Base-by-base conservation (phyloP, 2,329 filamentous ascomycete genomes). In the Trichoderma koningii region DNA sequence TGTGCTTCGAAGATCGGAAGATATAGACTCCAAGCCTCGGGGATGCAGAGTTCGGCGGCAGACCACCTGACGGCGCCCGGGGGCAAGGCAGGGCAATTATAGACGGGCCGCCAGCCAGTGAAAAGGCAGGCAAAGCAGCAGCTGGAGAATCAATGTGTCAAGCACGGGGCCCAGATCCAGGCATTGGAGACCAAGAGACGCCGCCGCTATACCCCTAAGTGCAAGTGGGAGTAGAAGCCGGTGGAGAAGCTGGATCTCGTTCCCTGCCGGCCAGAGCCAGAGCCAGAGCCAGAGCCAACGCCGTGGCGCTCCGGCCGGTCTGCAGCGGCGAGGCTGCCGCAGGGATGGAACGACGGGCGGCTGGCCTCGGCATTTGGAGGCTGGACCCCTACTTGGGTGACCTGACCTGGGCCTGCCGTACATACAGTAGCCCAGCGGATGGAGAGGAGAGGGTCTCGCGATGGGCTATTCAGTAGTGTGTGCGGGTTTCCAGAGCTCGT, bases 131-230 rank as follows among this genome's bases (percentile, higher is more conserved):
- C 30, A 30, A 30, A 30, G 30, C 30, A 30, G 30, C 30, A 30
- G 30, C 30, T 30, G 30, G 30, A 30, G 30, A 30, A 64, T 41
- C 61, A 42, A 51, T 64, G 61, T 64, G 61, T 64, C 61, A 56
- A 55, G 17, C 41, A 55, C 30, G n/a, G 44, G 61, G 48, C 44
- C 61, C 41, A 47, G 44, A 55, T 45, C 48, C 42, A 52, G 55
- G 55, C 51, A 38, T 60, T 57, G 30, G 63, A 53, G 55, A 50
- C 53, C 19, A 38, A 56, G 44, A 57, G 55, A 52, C 64, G 64
- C 64, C 64, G 64, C 64, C 64, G 75, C 82, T 84, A 83, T 80
- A 80, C 82, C 82, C 80, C 80, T 84, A 84, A 84, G 82, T 82
- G 82, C 82, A 84, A 81, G 81, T 84, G 74, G 63, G 51, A 66